Evolutionary conservation across 2,329 filamentous ascomycete genomes (phyloP), one percentile per base, ranked within the genome.

Genomic region (Paecilomyces formosus): DNA sequence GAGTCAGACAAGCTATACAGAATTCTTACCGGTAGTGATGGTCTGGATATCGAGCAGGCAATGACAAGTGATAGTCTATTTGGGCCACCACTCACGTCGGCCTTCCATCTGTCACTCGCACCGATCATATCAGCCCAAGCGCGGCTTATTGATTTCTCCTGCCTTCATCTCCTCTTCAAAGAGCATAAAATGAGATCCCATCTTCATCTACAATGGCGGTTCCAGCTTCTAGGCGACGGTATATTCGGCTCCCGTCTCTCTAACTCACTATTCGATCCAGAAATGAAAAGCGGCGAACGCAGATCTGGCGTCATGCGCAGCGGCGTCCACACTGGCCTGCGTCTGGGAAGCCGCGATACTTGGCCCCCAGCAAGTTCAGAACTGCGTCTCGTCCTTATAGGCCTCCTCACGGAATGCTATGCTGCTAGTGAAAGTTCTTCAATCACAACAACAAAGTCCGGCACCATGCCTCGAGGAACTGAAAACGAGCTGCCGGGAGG

Each of bases 321-420:
- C 53, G 87, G 89, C 54, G 83, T 86, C 59, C 78, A 84, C 13
- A 93, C 96, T 80, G 93, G 94, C 0, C 79, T 97, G 49, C 88
- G 92, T 49, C 79, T 97, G 0, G 89, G 89, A n/a, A 85, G 84
- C 1, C 84, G 91, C 66, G 86, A 90, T 57, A 90, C 82, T 31
- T 97, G 94, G 94, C 94, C 94, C 26, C 94, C 94, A 3, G 92
- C 92, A 24, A 95, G 90, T 71, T 97, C 92, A 0, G 94, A 97
- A 71, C 77, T 99, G n/a, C 85, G 92, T 9, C 80, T 97, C 4
- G 90, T 90, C 0, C 79, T 99, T 18, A 95, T 92, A 82, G 92
- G 91, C 0, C 83, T 97, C 0, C 77, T 97, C 6, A 82, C 83
- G 1, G 92, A 97, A 63, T 90, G 85, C 62, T 90, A 91, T 64